Conservation (phyloP, 305 asterid genomes). For the Vinca major region DNA sequence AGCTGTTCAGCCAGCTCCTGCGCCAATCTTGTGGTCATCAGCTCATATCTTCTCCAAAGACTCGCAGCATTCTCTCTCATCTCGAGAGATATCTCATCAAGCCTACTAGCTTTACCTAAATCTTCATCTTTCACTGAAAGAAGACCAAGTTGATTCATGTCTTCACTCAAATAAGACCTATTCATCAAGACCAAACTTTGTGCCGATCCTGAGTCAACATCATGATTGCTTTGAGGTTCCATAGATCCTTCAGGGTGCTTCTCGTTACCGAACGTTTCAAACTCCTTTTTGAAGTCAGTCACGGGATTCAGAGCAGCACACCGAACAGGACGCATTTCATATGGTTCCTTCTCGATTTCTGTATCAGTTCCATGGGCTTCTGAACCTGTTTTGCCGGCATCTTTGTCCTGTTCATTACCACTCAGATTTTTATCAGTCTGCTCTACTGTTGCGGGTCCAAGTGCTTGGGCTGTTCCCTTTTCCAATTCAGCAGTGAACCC, state of each 20-base stretch:
- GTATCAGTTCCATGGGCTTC: constrained; percentile 37
- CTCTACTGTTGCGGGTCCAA: constrained; percentile 88
- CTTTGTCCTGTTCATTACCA: constrained; percentile 46
- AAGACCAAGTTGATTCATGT: constrained; percentile 26
- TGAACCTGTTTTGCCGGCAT: constrained; percentile 23
- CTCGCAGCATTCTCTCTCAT: constrained; percentile 47
- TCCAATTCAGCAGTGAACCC: constrained; percentile 77
- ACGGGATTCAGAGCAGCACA: constrained; percentile 29
- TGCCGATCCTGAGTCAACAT: constrained; percentile 23
- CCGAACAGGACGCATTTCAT: constrained; percentile 37
- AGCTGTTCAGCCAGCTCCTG: constrained; percentile 91
- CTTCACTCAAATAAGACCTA: constrained; percentile 47
- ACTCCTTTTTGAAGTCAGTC: constrained; percentile 25
- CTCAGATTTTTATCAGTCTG: constrained; percentile 52
- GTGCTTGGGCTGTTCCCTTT: constrained; percentile 88
- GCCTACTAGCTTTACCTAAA: constrained; percentile 40
- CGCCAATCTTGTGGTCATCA: constrained; percentile 63
- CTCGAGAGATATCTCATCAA: constrained; percentile 38
- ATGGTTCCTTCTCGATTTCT: constrained; percentile 39
- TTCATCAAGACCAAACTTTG: constrained; percentile 48
- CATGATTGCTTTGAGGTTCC: constrained; percentile 25
- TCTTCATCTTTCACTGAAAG: constrained; percentile 39
- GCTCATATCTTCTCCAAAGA: constrained; percentile 74
- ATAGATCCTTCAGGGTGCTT: constrained; percentile 36
- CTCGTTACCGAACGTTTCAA: constrained; percentile 29